Conservation (phyloP, 805 yeast genomes). For the Metschnikowia dekortorum region DNA sequence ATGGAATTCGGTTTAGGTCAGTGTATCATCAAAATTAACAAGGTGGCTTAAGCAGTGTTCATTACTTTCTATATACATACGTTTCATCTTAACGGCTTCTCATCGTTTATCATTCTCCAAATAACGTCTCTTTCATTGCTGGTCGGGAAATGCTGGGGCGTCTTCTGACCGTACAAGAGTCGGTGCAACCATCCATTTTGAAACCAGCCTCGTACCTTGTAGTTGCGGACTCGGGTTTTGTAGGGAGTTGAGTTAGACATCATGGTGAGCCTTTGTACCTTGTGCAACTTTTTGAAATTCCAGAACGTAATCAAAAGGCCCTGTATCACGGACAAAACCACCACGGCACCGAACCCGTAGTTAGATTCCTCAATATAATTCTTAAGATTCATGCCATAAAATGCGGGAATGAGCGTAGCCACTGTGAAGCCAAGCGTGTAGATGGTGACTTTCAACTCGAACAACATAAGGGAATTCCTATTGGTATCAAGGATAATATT, state of each 20-base stretch:
- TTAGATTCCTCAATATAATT: slow-evolving; percentile 70
- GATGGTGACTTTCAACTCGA: slow-evolving; percentile 76
- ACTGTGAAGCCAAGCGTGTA: slow-evolving; percentile 82
- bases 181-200: slow-evolving; percentile 14
- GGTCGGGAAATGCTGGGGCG: slow-evolving; percentile 30
- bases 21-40: background rate
- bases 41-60: slow-evolving; percentile 7
- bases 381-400: slow-evolving; percentile 83
- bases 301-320: slow-evolving; percentile 52
- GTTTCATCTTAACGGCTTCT: slow-evolving; percentile 14
- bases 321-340: slow-evolving; percentile 46
- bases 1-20: background rate
- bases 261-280: slow-evolving; percentile 67
- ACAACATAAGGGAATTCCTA: slow-evolving; percentile 83
- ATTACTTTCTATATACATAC: slow-evolving; percentile 1
- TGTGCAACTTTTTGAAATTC: slow-evolving; percentile 53
- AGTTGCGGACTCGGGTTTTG: slow-evolving; percentile 8
- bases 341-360: slow-evolving; percentile 58
- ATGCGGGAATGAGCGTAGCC: slow-evolving; percentile 80
- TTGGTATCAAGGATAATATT: slow-evolving; percentile 89
- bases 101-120: slow-evolving; percentile 43
- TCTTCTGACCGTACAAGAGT: slow-evolving; percentile 25
- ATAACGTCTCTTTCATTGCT: slow-evolving; percentile 34
- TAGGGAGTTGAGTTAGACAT: slow-evolving; percentile 25
- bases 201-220: slow-evolving; percentile 4